These are phyloP conservation scores for Diaporthe capsici DNA, from an alignment of 2,329 filamentous ascomycete genomes.

Conservation along the genomic window DNA sequence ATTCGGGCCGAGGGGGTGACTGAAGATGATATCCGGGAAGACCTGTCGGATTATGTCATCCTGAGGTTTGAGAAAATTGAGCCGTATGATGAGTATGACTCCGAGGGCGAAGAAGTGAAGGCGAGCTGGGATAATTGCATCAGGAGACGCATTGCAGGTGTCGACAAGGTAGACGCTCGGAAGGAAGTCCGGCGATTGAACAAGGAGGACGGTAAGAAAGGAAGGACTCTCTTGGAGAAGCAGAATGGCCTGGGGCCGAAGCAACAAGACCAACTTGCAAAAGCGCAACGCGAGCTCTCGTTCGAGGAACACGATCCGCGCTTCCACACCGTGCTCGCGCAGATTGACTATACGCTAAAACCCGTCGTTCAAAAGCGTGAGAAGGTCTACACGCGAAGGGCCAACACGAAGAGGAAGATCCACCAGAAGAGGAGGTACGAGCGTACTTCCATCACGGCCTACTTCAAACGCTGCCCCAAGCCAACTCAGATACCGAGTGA, in stretches of 20 bases:
- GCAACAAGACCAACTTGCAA: conserved; percentile 60
- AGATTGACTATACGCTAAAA: conserved; percentile 58
- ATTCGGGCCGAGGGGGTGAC: conserved; percentile 55
- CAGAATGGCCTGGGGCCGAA: conserved; percentile 48
- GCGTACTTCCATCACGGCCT: conserved; percentile 59
- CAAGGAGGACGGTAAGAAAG: conserved; percentile 56
- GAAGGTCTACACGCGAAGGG: conserved; percentile 31
- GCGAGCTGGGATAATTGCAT: conserved; percentile 59
- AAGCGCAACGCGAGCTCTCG: conserved; percentile 53
- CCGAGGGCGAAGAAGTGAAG: conserved; percentile 51
- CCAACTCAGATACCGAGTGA: conserved; percentile 41
- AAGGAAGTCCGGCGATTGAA: conserved; percentile 56
- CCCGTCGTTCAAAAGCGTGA: conserved; percentile 21
- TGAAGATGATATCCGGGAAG: conserved; percentile 55
- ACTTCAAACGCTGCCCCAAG: conserved; percentile 59
- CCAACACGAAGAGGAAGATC: conserved; percentile 46
- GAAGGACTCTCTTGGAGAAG: conserved; percentile 40
- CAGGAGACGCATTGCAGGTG: conserved; percentile 51
- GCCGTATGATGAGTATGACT: conserved; percentile 52
- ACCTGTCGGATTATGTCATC: conserved; percentile 57
- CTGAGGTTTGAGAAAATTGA: conserved; percentile 58
- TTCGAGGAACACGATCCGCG: conserved; percentile 53
- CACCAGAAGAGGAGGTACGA: conserved; percentile 52
- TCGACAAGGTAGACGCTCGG: conserved; percentile 55
- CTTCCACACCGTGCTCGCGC: conserved; percentile 58